These are phyloP conservation scores for Stevia rebaudiana DNA, from an alignment of 140 eudicot species.

Conservation along the genomic window DNA sequence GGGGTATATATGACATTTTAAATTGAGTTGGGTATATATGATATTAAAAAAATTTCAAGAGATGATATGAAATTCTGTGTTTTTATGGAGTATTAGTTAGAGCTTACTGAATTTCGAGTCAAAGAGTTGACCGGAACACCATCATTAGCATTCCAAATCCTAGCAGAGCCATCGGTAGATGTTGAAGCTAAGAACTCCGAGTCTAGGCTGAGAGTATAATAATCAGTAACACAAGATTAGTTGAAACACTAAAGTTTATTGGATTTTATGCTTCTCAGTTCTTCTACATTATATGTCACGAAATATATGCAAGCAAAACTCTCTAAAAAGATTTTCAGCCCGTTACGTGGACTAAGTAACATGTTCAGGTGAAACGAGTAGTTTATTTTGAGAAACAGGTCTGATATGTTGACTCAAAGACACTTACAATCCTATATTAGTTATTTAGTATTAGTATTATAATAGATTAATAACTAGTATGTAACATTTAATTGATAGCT, in stretches of 20 bases:
- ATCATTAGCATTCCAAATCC: conserved; percentile 86
- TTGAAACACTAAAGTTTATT: background rate
- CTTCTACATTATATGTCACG: conserved; percentile 9
- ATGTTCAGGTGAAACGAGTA: background rate
- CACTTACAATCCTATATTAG: background rate
- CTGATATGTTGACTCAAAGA: background rate
- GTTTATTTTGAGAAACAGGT: too few relatives aligned
- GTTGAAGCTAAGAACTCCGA: conserved; percentile 96
- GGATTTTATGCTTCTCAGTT: background rate
- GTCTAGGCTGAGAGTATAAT: conserved; percentile 59
- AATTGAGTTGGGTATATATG: too few relatives aligned
- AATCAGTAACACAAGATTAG: too few relatives aligned
- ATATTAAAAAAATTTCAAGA: too few relatives aligned
- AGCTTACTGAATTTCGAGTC: conserved; percentile 66
- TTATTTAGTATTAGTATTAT: background rate
- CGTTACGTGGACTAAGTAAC: background rate
- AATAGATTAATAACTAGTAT: background rate
- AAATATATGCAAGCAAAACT: conserved; percentile 5
- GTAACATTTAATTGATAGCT: background rate
- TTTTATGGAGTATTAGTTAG: background rate
- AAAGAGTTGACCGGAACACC: conserved; percentile 75
- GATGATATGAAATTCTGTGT: background rate
- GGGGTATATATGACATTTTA: too few relatives aligned
- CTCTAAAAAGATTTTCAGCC: background rate
- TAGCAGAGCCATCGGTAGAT: conserved; percentile 91